Conservation (phyloP, 1,284 basidiomycete genomes). For the Fomitopsis schrenkii region DNA sequence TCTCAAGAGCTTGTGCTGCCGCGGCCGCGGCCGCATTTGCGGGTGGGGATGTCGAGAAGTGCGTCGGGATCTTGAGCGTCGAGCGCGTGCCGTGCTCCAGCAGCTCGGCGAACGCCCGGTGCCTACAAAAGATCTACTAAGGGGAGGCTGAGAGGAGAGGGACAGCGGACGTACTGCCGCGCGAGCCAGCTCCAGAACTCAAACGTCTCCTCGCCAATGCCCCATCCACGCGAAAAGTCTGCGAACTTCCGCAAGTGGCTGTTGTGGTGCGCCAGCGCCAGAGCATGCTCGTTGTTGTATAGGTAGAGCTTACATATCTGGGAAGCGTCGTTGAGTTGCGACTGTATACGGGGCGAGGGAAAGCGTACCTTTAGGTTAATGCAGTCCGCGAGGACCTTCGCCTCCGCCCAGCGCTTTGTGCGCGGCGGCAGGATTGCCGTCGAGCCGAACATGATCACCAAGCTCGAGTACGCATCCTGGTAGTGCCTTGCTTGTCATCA, state of each 20-base stretch:
- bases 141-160: background rate
- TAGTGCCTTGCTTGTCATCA: constrained; percentile 62
- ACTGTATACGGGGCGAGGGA: background rate
- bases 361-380: constrained; percentile 74
- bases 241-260: constrained; percentile 83
- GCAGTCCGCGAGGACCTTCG: constrained; percentile 92
- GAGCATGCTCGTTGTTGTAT: constrained; percentile 79
- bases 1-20: constrained; percentile 24
- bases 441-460: constrained; percentile 85
- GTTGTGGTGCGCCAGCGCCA: constrained; percentile 78
- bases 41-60: constrained; percentile 28
- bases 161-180: constrained; percentile 67
- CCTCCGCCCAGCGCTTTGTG: constrained; percentile 98
- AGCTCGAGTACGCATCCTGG: constrained; percentile 82
- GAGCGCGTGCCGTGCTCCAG: constrained; percentile 76
- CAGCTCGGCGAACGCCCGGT: constrained; percentile 85
- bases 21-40: constrained; percentile 25
- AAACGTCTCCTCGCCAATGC: constrained; percentile 94
- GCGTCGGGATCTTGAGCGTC: constrained; percentile 62
- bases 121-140: constrained; percentile 37
- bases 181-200: constrained; percentile 98
- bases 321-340: background rate
- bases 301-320: constrained; percentile 87
- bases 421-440: constrained; percentile 84
- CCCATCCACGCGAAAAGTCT: constrained; percentile 90